Percentiles rank a stretch among this genome's conserved stretches.
These are phyloP conservation scores for Trichoderma gamsii DNA, from an alignment of 495 filamentous ascomycete species.

Conservation along the genomic window DNA sequence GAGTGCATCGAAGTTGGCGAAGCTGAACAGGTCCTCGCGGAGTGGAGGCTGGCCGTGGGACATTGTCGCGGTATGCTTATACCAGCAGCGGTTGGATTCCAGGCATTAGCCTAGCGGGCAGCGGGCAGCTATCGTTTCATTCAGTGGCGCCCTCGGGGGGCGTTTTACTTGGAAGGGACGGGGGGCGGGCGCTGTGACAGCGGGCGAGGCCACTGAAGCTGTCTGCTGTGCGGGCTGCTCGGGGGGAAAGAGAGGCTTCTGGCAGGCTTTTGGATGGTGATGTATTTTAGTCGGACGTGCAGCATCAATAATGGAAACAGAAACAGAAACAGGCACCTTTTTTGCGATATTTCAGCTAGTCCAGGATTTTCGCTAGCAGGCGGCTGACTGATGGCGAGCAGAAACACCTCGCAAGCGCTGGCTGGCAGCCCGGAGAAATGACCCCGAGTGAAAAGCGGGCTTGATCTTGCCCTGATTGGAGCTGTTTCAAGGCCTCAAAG, in stretches of 20 bases:
- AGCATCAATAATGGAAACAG: too few species aligned
- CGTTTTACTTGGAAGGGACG: not conserved
- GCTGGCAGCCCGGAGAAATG: not conserved
- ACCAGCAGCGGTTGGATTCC: conserved; percentile 3
- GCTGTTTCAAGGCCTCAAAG: not conserved
- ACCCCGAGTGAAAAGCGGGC: conserved; percentile 10
- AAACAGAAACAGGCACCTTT: too few species aligned
- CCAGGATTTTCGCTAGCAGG: not conserved
- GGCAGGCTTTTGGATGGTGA: too few species aligned
- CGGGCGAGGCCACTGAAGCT: too few species aligned
- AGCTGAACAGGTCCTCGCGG: not conserved
- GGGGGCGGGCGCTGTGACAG: not conserved
- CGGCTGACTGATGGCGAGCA: not conserved
- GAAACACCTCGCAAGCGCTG: not conserved
- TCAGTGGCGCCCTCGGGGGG: conserved; percentile 5
- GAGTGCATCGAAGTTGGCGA: conserved; percentile 5
- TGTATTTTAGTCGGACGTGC: too few species aligned
- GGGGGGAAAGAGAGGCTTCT: too few species aligned
- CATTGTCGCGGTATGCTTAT: conserved; percentile 15
- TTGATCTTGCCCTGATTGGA: not conserved
- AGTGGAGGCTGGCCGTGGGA: conserved; percentile 13
- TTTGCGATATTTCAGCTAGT: too few species aligned
- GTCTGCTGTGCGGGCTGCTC: too few species aligned
- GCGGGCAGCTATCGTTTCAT: not conserved
- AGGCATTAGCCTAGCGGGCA: not conserved